Evolutionary conservation across 352 stramenopile species (phyloP).

Genomic region (Phytopythium kandeliae): DNA sequence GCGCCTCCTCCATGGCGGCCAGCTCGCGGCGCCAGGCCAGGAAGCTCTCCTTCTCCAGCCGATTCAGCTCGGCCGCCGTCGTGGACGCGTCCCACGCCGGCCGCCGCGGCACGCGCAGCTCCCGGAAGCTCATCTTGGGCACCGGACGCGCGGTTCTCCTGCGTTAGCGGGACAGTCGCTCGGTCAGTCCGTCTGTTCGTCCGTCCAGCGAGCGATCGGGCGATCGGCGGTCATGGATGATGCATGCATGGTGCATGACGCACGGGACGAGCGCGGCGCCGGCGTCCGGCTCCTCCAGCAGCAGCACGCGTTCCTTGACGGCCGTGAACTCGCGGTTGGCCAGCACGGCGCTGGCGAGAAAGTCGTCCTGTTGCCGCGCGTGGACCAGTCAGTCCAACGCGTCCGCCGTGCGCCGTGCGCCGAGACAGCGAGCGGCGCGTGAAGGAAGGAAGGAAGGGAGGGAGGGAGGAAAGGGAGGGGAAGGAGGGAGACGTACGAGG

Average conservation of each 20-base stretch:
- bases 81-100: constrained; percentile 94
- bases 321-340: constrained; percentile 91
- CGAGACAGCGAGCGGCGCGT: neutral
- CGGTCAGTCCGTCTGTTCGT: too few relatives aligned
- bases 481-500: constrained; percentile 27
- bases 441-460: neutral
- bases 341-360: constrained; percentile 89
- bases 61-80: constrained; percentile 95
- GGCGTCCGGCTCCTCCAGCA: constrained; percentile 56
- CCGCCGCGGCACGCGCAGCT: constrained; percentile 95
- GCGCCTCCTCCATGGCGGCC: constrained; percentile 81
- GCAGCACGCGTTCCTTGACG: constrained; percentile 84
- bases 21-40: constrained; percentile 96
- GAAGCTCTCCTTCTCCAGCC: constrained; percentile 96
- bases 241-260: too few relatives aligned
- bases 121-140: constrained; percentile 88
- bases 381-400: too few relatives aligned
- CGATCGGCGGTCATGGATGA: too few relatives aligned
- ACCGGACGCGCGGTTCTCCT: constrained; percentile 51
- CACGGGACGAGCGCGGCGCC: constrained; percentile 64
- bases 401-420: too few relatives aligned
- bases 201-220: too few relatives aligned
- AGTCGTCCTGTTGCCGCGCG: constrained; percentile 88
- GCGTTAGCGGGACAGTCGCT: neutral
- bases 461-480: too few relatives aligned